These are phyloP conservation scores for Zelopaecilomyces penicillatus DNA, from an alignment of 2,329 filamentous ascomycete genomes.

Conservation along the genomic window DNA sequence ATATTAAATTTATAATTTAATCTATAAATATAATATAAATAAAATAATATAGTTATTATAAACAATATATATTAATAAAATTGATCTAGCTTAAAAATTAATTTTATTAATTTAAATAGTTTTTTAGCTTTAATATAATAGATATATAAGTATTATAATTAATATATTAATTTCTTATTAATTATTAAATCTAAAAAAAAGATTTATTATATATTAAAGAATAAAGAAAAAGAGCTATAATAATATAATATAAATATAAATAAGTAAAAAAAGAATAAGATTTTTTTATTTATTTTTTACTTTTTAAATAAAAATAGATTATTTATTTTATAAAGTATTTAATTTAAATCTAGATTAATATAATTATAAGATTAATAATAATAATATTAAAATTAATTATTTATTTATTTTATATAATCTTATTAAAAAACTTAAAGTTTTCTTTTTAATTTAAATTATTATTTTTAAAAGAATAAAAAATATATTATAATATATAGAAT, in stretches of 20 bases:
- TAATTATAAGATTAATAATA: background rate
- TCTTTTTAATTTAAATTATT: background rate
- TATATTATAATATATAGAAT: background rate
- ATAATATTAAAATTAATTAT: no score
- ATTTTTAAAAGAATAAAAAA: background rate
- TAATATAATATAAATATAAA: background rate
- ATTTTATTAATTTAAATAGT: no score
- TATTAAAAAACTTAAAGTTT: background rate
- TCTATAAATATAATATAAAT: no score
- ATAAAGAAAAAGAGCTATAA: no score
- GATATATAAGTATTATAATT: conserved; percentile 6
- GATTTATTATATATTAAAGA: no score
- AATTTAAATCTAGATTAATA: background rate
- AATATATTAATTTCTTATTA: no score
- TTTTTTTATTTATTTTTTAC: conserved; percentile 43
- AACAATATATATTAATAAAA: no score
- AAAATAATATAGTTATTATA: no score
- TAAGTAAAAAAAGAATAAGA: conserved; percentile 32
- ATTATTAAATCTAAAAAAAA: no score
- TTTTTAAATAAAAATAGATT: background rate
- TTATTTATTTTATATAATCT: no score
- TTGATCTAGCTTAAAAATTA: no score
- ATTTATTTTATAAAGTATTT: background rate
- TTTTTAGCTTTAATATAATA: conserved; percentile 49
- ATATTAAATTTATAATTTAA: no score